Percentiles rank a stretch among this genome's conserved stretches.
phyloP scores from a whole-genome alignment of 2,329 filamentous ascomycete species.

The Fusarium cyanostomum region DNA sequence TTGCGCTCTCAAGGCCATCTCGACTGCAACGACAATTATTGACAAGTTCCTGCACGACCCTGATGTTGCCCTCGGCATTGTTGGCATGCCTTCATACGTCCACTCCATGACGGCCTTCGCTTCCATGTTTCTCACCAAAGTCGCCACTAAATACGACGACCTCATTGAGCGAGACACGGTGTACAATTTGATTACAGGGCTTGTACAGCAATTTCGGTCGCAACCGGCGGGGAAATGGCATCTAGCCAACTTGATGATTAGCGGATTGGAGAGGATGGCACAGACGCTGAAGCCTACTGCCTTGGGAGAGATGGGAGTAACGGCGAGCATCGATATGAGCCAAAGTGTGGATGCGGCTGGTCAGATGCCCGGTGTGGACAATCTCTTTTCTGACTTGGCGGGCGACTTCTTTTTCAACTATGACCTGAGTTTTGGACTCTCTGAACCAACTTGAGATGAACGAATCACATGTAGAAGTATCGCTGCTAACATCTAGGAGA shows the following conservation, averaged over 20 bases:
- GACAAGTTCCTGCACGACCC: constrained; percentile 53
- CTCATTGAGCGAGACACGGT: constrained; percentile 51
- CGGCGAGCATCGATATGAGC: not conserved
- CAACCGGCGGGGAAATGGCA: constrained; percentile 55
- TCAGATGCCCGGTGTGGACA: constrained; percentile 14
- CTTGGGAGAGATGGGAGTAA: not conserved
- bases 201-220: constrained; percentile 52
- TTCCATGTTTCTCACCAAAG: constrained; percentile 58
- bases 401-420: constrained; percentile 30
- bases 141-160: constrained; percentile 53
- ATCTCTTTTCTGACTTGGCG: constrained; percentile 25
- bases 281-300: constrained; percentile 16
- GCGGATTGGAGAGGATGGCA: constrained; percentile 49
- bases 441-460: not conserved
- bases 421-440: constrained; percentile 20
- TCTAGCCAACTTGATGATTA: constrained; percentile 56
- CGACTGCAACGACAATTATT: constrained; percentile 53
- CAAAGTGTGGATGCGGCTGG: not conserved
- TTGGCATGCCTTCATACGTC: constrained; percentile 59
- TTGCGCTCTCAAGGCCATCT: constrained; percentile 39
- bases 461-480: too few relatives aligned
- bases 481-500: not conserved
- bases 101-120: constrained; percentile 63
- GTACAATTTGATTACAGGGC: constrained; percentile 48
- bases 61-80: constrained; percentile 49